A percentile compares a stretch with the other conserved stretches of the same genome.
Conservation (phyloP, 179 eudicot genomes). For the Silene noctiflora region DNA sequence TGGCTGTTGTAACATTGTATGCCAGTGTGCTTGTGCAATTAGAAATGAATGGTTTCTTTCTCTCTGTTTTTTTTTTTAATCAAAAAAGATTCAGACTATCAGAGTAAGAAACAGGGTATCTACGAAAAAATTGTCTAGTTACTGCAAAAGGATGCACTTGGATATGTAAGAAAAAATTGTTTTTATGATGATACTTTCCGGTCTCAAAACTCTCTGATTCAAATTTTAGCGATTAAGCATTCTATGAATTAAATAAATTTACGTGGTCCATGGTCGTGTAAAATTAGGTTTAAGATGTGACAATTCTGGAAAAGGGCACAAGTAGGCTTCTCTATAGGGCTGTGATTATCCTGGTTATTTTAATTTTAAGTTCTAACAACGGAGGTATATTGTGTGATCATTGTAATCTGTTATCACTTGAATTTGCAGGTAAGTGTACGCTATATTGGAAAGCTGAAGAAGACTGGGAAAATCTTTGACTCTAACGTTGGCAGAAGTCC, state of each 20-base stretch:
- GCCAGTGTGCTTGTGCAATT: not conserved
- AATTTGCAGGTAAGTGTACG: constrained; percentile 60
- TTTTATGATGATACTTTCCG: too few species aligned
- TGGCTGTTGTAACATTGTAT: too few species aligned
- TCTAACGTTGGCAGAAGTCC: constrained; percentile 59
- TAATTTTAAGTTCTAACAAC: not conserved
- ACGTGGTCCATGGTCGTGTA: not conserved
- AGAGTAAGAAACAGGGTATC: not conserved
- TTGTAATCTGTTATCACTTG: constrained; percentile 1
- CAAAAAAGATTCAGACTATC: not conserved
- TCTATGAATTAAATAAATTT: not conserved
- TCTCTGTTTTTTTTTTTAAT: not conserved
- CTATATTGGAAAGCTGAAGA: constrained; percentile 64
- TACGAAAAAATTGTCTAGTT: not conserved
- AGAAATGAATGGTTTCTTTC: not conserved
- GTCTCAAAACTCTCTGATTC: not conserved
- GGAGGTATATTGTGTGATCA: not conserved
- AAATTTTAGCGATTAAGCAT: not conserved
- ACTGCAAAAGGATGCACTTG: not conserved
- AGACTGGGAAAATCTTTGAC: constrained; percentile 56
- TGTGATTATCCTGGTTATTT: not conserved
- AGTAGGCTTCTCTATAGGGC: too few species aligned
- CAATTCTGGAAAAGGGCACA: not conserved
- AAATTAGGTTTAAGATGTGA: not conserved
- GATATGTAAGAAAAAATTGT: not conserved